Evolutionary conservation across 73 alveolate genomes (phyloP), one percentile per base, ranked within the genome.

Genomic region (Paramecium caudatum): DNA sequence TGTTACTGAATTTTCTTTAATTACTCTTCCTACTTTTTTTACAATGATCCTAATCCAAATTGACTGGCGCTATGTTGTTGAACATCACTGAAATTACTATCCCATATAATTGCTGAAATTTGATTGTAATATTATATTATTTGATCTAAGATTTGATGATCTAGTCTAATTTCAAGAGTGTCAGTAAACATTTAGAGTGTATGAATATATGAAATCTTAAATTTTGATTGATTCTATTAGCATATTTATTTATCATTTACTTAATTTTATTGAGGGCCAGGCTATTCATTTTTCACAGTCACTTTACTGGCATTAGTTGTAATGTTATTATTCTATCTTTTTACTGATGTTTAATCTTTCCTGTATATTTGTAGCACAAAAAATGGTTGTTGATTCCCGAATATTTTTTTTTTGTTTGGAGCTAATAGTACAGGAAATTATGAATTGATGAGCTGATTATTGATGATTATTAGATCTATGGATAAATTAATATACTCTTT

Each of bases 121-220:
- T 62, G 30, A 86, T 86, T 86, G 10, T 43, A 62, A 45, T 62
- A 86, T 9, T 70, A 32, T 1, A 86, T 86, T 6, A 65, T 65
- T 36, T 70, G 43, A 63, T 86, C 93, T 5, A 86, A 48, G 12
- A 86, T 86, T 32, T 86, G 55, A 86, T 86, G 90, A 23, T 86
- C 93, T 7, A 86, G 23, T 63, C 93, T 86, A 8, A 86, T 86
- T 63, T 86, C 93, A 17, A 86, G 43, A 3, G 93, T 86, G 65
- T 86, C 93, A 1, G 84, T 78, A 43, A 62, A 86, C 68, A 86
- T 62, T 16, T 55, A 21, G 1, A 78, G 30, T 6, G 82, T 47
- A 25, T 86, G 93, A 10, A 86, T 86, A 62, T 86, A 86, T 3
- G 87, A 62, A 12, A 86, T 78, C 46, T 62, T 23, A 33, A 32